Evolutionary conservation across 2,329 filamentous ascomycete genomes (phyloP).

Genomic region (Talaromyces albobiverticillius): DNA sequence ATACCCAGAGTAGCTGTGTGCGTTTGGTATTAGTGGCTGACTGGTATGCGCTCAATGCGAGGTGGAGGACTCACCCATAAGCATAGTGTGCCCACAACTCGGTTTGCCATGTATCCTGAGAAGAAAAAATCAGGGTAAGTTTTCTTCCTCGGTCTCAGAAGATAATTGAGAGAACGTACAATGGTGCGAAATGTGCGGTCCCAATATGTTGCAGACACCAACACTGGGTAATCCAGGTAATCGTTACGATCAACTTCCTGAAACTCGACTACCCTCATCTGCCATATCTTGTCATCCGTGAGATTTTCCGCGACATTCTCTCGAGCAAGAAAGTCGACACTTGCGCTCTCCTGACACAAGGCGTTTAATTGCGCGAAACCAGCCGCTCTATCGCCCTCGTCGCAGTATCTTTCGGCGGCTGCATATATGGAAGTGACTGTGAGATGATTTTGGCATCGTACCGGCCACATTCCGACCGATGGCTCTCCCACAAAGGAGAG

Average conservation of each 20-base stretch:
- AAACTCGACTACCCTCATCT: slow-evolving; percentile 32
- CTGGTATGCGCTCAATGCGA: background rate
- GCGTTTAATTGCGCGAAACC: slow-evolving; percentile 25
- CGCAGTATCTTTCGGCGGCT: slow-evolving; percentile 31
- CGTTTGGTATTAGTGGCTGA: background rate
- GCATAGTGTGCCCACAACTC: slow-evolving; percentile 25
- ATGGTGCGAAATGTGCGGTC: slow-evolving; percentile 29
- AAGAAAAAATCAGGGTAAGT: slow-evolving; percentile 27
- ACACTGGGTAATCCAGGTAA: slow-evolving; percentile 23
- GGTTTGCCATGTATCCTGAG: slow-evolving; percentile 28
- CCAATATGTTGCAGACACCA: slow-evolving; percentile 32
- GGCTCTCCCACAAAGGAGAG: slow-evolving; percentile 27
- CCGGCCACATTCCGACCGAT: slow-evolving; percentile 20
- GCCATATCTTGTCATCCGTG: slow-evolving; percentile 30
- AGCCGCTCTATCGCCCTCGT: slow-evolving; percentile 19
- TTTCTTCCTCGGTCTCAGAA: background rate
- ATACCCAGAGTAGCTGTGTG: slow-evolving; percentile 30
- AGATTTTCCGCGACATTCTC: slow-evolving; percentile 16
- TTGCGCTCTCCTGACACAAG: slow-evolving; percentile 25
- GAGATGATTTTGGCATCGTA: slow-evolving; percentile 31
- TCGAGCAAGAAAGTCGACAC: slow-evolving; percentile 19
- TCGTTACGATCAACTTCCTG: slow-evolving; percentile 23
- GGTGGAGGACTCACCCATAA: slow-evolving; percentile 32
- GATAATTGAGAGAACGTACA: slow-evolving; percentile 21
- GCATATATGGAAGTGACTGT: slow-evolving; percentile 36